Percentiles rank a stretch among this genome's conserved stretches.
Conservation (phyloP, 306 rosid species). For the Vigna unguiculata region DNA sequence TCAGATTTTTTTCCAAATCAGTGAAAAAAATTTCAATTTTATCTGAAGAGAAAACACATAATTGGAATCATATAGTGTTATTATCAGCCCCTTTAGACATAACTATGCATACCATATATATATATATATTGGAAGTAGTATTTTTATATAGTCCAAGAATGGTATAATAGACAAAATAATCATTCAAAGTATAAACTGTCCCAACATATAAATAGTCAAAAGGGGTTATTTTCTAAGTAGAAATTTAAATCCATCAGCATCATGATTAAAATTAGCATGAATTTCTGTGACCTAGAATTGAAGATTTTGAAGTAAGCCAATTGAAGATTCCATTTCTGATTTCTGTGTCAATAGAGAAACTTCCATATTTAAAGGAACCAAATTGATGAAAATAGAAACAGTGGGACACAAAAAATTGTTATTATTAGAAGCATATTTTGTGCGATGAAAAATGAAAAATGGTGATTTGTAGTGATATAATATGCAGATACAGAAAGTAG, state of each 20-base stretch:
- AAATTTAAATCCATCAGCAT: constrained; percentile 5
- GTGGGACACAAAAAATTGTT: constrained; percentile 38
- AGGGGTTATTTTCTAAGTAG: background rate
- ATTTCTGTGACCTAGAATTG: background rate
- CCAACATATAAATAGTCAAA: background rate
- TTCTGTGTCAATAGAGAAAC: constrained; percentile 1
- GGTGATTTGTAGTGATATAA: background rate
- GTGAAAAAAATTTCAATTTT: background rate
- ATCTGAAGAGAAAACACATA: no score
- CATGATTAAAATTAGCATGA: constrained; percentile 13
- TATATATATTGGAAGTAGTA: background rate
- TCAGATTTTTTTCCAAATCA: background rate
- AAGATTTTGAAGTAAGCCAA: constrained; percentile 12
- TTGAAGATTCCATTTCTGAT: constrained; percentile 16
- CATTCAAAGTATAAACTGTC: background rate
- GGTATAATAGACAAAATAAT: background rate
- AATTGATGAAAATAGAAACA: constrained; percentile 24
- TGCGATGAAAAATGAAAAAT: constrained; percentile 3
- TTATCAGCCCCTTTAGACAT: no score
- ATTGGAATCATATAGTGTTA: no score
- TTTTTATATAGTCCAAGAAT: background rate
- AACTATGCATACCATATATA: background rate
- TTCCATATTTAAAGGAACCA: constrained; percentile 13
- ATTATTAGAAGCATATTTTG: background rate
- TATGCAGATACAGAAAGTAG: background rate